phyloP scores from a whole-genome alignment of 768 basidiomycete species.

The Mycena olivaceomarginata region DNA sequence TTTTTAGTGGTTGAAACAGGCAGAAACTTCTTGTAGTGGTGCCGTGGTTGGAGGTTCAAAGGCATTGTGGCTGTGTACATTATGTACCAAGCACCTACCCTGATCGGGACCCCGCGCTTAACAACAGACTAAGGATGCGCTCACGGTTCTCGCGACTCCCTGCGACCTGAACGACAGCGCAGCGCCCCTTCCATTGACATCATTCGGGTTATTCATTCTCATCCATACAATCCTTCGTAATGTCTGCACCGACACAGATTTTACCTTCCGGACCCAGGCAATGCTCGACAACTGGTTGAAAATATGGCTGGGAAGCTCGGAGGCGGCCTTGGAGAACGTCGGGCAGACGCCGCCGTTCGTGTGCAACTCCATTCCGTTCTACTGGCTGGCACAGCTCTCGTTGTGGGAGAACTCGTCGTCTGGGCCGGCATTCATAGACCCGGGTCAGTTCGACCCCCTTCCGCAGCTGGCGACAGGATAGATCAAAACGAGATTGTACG shows the following conservation, averaged over 20 bases:
- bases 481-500: too few species aligned
- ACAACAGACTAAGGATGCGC: too few species aligned
- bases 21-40: too few species aligned
- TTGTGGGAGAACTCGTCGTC: conserved; percentile 58
- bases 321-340: conserved; percentile 51
- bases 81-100: too few species aligned
- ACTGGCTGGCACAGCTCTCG: conserved; percentile 77
- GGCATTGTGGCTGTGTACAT: too few species aligned
- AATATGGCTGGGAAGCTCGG: conserved; percentile 68
- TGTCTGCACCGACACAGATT: conserved; percentile 52
- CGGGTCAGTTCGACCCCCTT: too few species aligned
- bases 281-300: conserved; percentile 77
- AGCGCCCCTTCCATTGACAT: conserved; percentile 46
- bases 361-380: conserved; percentile 73
- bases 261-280: conserved; percentile 62
- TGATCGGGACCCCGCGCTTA: too few species aligned
- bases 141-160: conserved; percentile 52
- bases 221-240: conserved; percentile 68
- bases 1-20: too few species aligned
- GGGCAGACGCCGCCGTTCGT: conserved; percentile 59
- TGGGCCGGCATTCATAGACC: neutral
- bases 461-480: too few species aligned
- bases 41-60: too few species aligned
- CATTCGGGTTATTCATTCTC: conserved; percentile 43
- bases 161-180: conserved; percentile 47